Evolutionary conservation across 257 asterid species (phyloP), one percentile per base, ranked within the genome.

Genomic region (Gardenia jasminoides): DNA sequence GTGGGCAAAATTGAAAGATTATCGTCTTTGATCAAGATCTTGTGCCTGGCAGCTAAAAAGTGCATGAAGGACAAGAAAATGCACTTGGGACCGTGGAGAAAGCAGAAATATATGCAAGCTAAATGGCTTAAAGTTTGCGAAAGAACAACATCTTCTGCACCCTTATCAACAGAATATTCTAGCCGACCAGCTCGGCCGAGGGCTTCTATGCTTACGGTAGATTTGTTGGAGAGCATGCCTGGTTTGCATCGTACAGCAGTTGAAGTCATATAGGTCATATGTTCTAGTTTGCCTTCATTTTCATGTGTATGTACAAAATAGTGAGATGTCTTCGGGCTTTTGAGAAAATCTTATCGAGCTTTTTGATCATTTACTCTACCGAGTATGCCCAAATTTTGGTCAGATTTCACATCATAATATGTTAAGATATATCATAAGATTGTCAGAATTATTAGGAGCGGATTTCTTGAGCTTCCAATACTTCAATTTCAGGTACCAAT

Each of bases 21-120:
- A 52, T 31, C 89, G 78, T 87, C 82, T 0, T 75, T 95, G 83
- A 76, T 91, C 50, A 93, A 90, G 90, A 88, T 95, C 12, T 59
- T 92, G 78, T 91, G 98, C 24, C 80, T 83, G 0, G 95, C 96
- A 0, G 89, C 97, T 3, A 95, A 95, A 81, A 93, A 89, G 79
- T 93, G 97, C 88, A 90, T 92, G 98, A 90, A 88, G 88, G 97
- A 90, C 82, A 93, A 88, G 74, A 94, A 93, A 75, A 91, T 94
- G 91, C 97, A 94, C 81, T 79, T 94, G 90, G 99, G 91, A 8
- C 99, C 98, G 1, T 94, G 99, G 99, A 88, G 99, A 58, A 93
- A 90, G 82, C 95, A 90, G 1, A 85, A 91, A 3, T 95, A 95
- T 87, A 93, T 95, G 99, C 94, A 95, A 74, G 97, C 98, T 10